Conservation (phyloP, 352 stramenopile species). For the Pythium diclinum region DNA sequence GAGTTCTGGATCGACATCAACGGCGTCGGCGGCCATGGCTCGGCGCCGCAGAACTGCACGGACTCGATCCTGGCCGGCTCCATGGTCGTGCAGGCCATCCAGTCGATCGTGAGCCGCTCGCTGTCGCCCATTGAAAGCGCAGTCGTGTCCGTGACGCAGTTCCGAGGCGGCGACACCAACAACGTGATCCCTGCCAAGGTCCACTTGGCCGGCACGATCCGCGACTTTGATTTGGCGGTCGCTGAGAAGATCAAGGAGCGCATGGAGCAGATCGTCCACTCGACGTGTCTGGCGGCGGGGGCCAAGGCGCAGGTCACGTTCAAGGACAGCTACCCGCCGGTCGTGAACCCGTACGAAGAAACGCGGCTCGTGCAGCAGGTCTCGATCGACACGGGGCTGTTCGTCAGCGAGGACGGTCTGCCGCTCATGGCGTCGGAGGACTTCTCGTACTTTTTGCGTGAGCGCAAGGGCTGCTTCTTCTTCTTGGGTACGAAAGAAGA, state of each 20-base stretch:
- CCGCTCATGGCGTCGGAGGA: constrained; percentile 94
- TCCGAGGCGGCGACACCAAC: constrained; percentile 90
- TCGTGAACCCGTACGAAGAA: constrained; percentile 79
- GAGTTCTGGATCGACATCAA: constrained; percentile 91
- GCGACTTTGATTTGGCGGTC: constrained; percentile 87
- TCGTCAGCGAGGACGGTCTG: constrained; percentile 75
- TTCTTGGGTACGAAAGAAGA: constrained; percentile 81
- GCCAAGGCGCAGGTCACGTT: constrained; percentile 64
- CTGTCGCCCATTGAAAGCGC: constrained; percentile 90
- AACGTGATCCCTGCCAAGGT: constrained; percentile 93
- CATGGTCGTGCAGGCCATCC: constrained; percentile 89
- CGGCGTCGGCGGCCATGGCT: constrained; percentile 93
- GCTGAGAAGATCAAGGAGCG: constrained; percentile 78
- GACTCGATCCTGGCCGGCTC: constrained; percentile 92
- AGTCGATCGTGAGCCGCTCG: constrained; percentile 91
- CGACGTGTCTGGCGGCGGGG: constrained; percentile 81
- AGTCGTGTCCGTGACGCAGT: constrained; percentile 90
- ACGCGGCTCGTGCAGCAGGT: constrained; percentile 77
- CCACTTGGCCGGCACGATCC: constrained; percentile 90
- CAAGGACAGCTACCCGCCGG: constrained; percentile 65
- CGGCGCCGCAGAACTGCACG: constrained; percentile 88
- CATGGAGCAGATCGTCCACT: constrained; percentile 82
- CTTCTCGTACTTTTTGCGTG: constrained; percentile 89
- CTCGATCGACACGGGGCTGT: constrained; percentile 59
- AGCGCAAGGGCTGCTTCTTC: constrained; percentile 83